Base-by-base conservation (phyloP, 306 rosid species). In the Vigna mungo region DNA sequence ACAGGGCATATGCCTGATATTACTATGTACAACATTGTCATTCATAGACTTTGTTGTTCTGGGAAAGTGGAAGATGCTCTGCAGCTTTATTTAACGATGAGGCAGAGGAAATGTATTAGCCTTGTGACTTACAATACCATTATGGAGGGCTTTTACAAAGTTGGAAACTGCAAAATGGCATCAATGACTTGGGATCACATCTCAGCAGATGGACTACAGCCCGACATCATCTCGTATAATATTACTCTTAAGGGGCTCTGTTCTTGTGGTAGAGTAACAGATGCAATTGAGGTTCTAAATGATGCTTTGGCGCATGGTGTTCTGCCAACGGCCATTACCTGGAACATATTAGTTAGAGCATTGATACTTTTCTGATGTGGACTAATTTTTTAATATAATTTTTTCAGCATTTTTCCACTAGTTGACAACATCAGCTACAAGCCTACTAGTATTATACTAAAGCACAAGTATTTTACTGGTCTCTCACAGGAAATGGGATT, bases 311-410 rank as follows among this genome's bases (percentile, higher is more conserved):
- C 56, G 70, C 87, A 71, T 55, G 97, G 93, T 81, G 74, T 87
- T 82, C 83, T 89, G 77, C 97, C 97, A 2, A 91, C 94, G 75
- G 84, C 78, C 68, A 84, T 91, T 82, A 95, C 97, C 13, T 95
- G 97, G 99, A 44, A 87, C 79, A 91, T 95, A 80, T 90, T 96
- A 79, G 94, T 96, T 78, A 88, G 98, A 85, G 97, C 91, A 14
- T 91, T 92, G 68, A 61, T 86, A 60, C 73, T 71, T 59, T 76
- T 49, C 20, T 21, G 32, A 6, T 21, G 56, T 71, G 56, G 25
- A 49, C 13, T 77, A 66, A 58, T 25, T 41, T 74, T 12, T 23
- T 77, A 44, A 39, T 37, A 58, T 67, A 69, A 48, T 81, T 76
- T 73, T 81, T 44, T 13, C 62, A 68, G 48, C 56, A 16, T 4